A percentile compares a stretch with the other conserved stretches of the same genome.
These are phyloP conservation scores for Rhododendron griersonianum DNA, from an alignment of 148 eudicot species.

Conservation along the genomic window DNA sequence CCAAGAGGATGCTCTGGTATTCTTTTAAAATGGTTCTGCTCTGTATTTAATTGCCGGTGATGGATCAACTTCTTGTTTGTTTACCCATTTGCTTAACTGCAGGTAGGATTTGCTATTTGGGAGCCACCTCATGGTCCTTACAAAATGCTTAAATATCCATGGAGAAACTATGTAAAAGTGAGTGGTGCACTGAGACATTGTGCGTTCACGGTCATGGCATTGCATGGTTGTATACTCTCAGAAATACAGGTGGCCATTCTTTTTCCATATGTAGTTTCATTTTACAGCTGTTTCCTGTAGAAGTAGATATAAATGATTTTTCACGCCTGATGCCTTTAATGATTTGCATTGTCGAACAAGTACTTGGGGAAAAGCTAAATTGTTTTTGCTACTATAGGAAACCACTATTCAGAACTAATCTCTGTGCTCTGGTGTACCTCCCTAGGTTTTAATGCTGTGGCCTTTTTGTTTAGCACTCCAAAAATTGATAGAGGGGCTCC, in stretches of 20 bases:
- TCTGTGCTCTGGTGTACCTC: background rate
- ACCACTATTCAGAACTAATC: background rate
- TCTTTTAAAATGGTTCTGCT: background rate
- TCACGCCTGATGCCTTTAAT: background rate
- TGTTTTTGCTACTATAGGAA: background rate
- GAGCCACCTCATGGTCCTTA: conserved; percentile 95
- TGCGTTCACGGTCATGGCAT: conserved; percentile 88
- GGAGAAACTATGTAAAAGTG: conserved; percentile 70
- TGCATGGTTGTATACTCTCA: conserved; percentile 84
- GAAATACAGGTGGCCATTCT: conserved; percentile 75
- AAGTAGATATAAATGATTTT: background rate
- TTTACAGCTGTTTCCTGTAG: background rate
- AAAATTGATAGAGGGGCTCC: too few relatives aligned
- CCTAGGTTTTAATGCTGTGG: background rate
- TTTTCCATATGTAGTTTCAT: conserved; percentile 1
- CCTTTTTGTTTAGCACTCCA: too few relatives aligned
- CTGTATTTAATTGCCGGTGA: background rate
- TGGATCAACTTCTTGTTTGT: background rate
- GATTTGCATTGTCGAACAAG: background rate
- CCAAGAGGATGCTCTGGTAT: conserved; percentile 80
- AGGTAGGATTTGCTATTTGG: conserved; percentile 92
- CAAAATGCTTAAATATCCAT: conserved; percentile 70
- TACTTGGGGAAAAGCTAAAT: background rate
- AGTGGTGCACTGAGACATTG: conserved; percentile 89
- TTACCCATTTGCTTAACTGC: conserved; percentile 7